A percentile compares a stretch with the other conserved stretches of the same genome.
These are phyloP conservation scores for Populus tomentosa DNA, from an alignment of 441 rosid genomes.

Conservation along the genomic window DNA sequence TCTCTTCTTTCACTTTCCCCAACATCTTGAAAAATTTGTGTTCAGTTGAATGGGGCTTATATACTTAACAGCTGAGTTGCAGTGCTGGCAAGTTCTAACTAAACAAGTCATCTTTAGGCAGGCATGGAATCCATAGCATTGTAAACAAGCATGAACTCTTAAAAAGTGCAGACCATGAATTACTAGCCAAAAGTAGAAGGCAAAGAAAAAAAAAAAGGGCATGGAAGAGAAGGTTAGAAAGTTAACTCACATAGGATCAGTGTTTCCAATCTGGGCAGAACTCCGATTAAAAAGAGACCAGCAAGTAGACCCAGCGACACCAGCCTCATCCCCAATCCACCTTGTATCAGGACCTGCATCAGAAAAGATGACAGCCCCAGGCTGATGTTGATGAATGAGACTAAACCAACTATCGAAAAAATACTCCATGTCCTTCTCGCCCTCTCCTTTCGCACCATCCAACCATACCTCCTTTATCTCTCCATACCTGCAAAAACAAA, in stretches of 20 bases:
- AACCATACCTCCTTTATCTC: slow-evolving; percentile 72
- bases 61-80: background rate
- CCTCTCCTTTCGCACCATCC: slow-evolving; percentile 87
- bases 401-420: slow-evolving; percentile 73
- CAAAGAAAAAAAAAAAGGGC: background rate
- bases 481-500: slow-evolving; percentile 53
- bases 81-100: background rate
- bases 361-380: slow-evolving; percentile 70
- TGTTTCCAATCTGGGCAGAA: slow-evolving; percentile 49
- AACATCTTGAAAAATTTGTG: background rate
- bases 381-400: slow-evolving; percentile 77
- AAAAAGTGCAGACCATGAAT: background rate
- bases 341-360: slow-evolving; percentile 87
- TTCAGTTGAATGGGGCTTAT: background rate
- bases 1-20: background rate
- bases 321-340: slow-evolving; percentile 86
- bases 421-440: slow-evolving; percentile 75
- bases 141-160: background rate
- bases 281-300: slow-evolving; percentile 87
- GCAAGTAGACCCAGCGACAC: slow-evolving; percentile 61
- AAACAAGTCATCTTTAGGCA: background rate
- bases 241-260: slow-evolving; percentile 51
- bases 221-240: background rate
- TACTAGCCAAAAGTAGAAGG: background rate
- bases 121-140: background rate